These are phyloP conservation scores for Aspergillus transmontanensis DNA, from an alignment of 2,329 filamentous ascomycete genomes.

Conservation along the genomic window DNA sequence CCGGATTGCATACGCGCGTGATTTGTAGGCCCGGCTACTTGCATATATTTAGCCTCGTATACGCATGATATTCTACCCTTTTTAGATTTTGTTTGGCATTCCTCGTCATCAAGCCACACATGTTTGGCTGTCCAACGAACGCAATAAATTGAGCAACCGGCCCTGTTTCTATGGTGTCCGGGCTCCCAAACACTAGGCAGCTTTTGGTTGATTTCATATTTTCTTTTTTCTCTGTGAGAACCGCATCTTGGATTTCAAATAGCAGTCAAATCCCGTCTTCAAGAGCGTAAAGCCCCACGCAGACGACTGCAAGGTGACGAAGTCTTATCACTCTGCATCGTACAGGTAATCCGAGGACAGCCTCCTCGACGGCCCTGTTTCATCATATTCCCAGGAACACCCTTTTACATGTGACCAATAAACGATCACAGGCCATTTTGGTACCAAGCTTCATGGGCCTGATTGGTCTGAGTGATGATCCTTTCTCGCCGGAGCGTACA, in stretches of 20 bases:
- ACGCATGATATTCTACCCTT: neutral
- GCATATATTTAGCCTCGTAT: constrained; percentile 22
- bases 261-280: neutral
- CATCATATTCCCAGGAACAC: constrained; percentile 11
- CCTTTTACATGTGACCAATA: constrained; percentile 18
- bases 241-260: neutral
- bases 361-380: constrained; percentile 16
- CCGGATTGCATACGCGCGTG: constrained; percentile 30
- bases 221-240: neutral
- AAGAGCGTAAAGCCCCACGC: neutral
- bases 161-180: neutral
- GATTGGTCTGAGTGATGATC: constrained; percentile 13
- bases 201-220: neutral
- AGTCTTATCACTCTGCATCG: constrained; percentile 10
- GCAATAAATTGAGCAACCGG: neutral
- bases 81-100: neutral
- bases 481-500: constrained; percentile 2
- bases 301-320: neutral
- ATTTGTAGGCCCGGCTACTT: constrained; percentile 30
- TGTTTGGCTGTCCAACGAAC: neutral
- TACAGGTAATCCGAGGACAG: constrained; percentile 3
- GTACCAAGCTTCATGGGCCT: neutral
- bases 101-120: constrained; percentile 14
- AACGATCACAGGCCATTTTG: constrained; percentile 2
- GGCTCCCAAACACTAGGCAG: neutral